Base-by-base conservation (phyloP, 2,329 filamentous ascomycete species). In the Neonectria punicea region DNA sequence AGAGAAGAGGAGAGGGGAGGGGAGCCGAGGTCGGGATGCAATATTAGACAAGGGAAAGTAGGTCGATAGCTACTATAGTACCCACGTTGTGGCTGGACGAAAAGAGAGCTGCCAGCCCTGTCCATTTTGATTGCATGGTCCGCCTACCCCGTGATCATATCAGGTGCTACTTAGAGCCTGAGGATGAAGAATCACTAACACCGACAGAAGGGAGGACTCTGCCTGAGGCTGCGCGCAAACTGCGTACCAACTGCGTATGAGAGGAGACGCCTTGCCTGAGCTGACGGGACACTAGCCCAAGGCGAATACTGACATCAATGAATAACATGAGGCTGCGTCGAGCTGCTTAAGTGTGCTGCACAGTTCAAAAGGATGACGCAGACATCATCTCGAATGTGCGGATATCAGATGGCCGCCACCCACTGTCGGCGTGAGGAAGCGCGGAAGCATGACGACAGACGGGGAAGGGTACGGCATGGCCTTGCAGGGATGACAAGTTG, bases 191-290 rank as follows among this genome's bases (percentile, higher is more conserved):
- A 51, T 51, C 67, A 57, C 57, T 46, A 56, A 41, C 54, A 41
- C 59, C 55, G 60, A 44, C 20, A 41, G 22, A 70, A 53, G 65
- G 59, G 69, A 62, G 54, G 57, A 49, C 50, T 66, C 68, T 53
- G 39, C 47, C 44, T 49, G 39, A 43, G 39, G 39, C 39, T n/a
- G 39, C 3, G 14, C 5, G 3, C n/a, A 14, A n/a, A 39, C 39
- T 20, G 39, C 8, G 14, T 8, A 8, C 16, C 36, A n/a, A 39
- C 39, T 20, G n/a, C n/a, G n/a, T 20, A 43, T 4, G 16, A 20
- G n/a, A 43, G 18, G 9, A 43, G 39, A 43, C 2, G 11, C 8
- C 8, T 13, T 5, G 5, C 8, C 4, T 13, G n/a, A 43, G 16
- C 36, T 30, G 30, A 30, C 7, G 30, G 30, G 30, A 30, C 30